These are phyloP conservation scores for Cryptococcus hybrid DNA, from an alignment of 1,284 basidiomycete genomes.

Conservation along the genomic window DNA sequence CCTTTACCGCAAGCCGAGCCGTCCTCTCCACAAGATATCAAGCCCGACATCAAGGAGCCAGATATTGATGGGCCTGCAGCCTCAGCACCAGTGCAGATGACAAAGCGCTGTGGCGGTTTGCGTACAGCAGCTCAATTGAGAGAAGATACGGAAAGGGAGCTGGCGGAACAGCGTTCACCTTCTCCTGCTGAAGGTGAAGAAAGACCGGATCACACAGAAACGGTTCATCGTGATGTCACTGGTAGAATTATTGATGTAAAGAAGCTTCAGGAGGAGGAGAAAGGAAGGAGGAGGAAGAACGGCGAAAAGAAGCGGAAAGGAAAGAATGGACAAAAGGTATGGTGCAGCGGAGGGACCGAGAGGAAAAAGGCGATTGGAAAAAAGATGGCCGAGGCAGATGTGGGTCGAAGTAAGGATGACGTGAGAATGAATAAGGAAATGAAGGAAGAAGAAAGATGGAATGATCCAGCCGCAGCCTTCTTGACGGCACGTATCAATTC, in stretches of 20 bases:
- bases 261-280: slow-evolving; percentile 76
- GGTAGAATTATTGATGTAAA: slow-evolving; percentile 88
- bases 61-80: slow-evolving; percentile 15
- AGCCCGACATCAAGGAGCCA: slow-evolving; percentile 7
- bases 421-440: slow-evolving; percentile 77
- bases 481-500: slow-evolving; percentile 64
- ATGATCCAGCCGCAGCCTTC: slow-evolving; percentile 93
- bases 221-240: slow-evolving; percentile 87
- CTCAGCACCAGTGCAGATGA: slow-evolving; percentile 44
- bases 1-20: slow-evolving; percentile 1
- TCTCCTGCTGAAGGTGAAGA: slow-evolving; percentile 55
- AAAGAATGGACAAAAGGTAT: slow-evolving; percentile 97
- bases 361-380: slow-evolving; percentile 63
- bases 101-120: slow-evolving; percentile 62
- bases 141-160: slow-evolving; percentile 56
- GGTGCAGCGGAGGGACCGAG: slow-evolving; percentile 75
- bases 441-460: slow-evolving; percentile 78
- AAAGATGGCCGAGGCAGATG: slow-evolving; percentile 62
- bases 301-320: slow-evolving; percentile 81
- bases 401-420: slow-evolving; percentile 73
- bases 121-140: slow-evolving; percentile 59
- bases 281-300: slow-evolving; percentile 67
- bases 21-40: slow-evolving; percentile 8
- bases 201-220: slow-evolving; percentile 70
- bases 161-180: slow-evolving; percentile 43